These are phyloP conservation scores for Inonotus hispidus DNA, from an alignment of 1,284 basidiomycete genomes.

Conservation along the genomic window DNA sequence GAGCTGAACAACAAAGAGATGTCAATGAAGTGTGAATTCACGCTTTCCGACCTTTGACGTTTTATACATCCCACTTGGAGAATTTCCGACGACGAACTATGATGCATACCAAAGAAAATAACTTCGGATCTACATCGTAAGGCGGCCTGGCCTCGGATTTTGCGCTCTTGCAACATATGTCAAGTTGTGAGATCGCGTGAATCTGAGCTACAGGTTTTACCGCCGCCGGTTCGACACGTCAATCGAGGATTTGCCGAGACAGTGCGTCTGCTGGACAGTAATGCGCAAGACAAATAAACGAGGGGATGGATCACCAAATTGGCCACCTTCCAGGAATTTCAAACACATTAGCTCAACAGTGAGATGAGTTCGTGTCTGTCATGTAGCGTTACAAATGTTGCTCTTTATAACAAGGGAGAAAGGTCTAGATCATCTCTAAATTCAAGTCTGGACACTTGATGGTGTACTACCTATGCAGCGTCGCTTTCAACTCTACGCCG, in stretches of 20 bases:
- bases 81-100: neutral
- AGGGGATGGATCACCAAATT: neutral
- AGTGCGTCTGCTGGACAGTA: neutral
- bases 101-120: neutral
- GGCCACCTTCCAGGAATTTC: no score
- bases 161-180: neutral
- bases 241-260: neutral
- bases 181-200: neutral
- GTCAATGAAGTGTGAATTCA: neutral
- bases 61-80: neutral
- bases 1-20: neutral
- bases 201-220: neutral
- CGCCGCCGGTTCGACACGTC: neutral
- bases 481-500: slow-evolving; percentile 14
- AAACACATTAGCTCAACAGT: no score
- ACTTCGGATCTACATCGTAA: neutral
- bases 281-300: neutral
- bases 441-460: neutral
- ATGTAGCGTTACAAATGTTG: neutral
- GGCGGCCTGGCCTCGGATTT: neutral
- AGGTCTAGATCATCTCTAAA: neutral
- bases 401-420: neutral
- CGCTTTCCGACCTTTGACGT: neutral
- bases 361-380: no score
- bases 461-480: neutral